Evolutionary conservation across 2,329 filamentous ascomycete genomes (phyloP).

Genomic region (Alternaria arbusti): DNA sequence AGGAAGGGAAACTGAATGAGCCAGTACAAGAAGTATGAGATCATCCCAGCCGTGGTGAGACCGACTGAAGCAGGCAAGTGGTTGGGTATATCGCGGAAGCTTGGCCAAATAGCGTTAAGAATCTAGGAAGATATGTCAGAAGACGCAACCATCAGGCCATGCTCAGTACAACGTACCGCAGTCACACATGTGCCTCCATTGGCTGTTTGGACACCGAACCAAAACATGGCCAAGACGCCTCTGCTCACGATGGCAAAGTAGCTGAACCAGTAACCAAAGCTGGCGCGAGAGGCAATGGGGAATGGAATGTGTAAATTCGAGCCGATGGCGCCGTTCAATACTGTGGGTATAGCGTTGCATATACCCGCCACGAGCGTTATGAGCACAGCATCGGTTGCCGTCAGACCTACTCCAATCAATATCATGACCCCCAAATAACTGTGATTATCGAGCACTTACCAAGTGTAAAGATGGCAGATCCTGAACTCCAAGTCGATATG

Average conservation of each 20-base stretch:
- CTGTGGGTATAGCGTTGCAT: conserved; percentile 24
- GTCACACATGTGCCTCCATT: conserved; percentile 17
- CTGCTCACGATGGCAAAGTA: conserved; percentile 19
- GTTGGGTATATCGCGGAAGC: conserved; percentile 47
- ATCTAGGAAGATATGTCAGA: conserved; percentile 1
- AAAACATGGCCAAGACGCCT: conserved; percentile 20
- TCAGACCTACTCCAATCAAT: conserved; percentile 34
- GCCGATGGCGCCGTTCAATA: conserved; percentile 28
- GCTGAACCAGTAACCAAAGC: conserved; percentile 17
- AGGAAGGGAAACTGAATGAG: conserved; percentile 25
- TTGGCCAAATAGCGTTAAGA: conserved; percentile 21
- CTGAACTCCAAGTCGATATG: conserved; percentile 49
- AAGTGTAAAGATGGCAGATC: conserved; percentile 55
- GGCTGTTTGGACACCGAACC: conserved; percentile 18
- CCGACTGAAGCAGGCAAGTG: conserved; percentile 51
- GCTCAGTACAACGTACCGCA: not conserved
- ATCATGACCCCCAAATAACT: not conserved
- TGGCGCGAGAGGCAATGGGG: conserved; percentile 15
- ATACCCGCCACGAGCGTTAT: conserved; percentile 37
- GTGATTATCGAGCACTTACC: conserved; percentile 47
- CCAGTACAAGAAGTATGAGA: conserved; percentile 32
- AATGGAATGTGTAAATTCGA: conserved; percentile 19
- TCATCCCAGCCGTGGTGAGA: conserved; percentile 41
- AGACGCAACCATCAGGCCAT: not conserved
- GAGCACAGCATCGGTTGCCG: conserved; percentile 33